phyloP scores from a whole-genome alignment of 805 yeast genomes.

The Teunomyces aglyptinius region DNA sequence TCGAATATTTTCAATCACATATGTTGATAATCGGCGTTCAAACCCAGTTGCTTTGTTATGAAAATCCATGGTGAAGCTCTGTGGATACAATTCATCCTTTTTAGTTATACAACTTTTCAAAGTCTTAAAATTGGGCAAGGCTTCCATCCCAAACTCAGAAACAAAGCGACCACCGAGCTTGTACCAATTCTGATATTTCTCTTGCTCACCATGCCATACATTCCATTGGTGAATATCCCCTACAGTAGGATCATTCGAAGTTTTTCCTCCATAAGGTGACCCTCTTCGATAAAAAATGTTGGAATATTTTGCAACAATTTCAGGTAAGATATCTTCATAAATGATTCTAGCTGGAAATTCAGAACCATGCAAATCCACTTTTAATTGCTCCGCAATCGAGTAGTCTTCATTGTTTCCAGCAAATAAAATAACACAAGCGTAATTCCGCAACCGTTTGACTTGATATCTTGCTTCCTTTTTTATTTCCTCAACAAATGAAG shows the following conservation, averaged over 20 bases:
- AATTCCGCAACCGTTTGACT: slow-evolving; percentile 39
- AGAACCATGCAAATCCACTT: slow-evolving; percentile 29
- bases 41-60: slow-evolving; percentile 52
- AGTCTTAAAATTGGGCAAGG: slow-evolving; percentile 41
- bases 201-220: slow-evolving; percentile 55
- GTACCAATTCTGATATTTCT: slow-evolving; percentile 49
- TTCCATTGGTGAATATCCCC: slow-evolving; percentile 59
- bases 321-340: slow-evolving; percentile 41
- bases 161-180: slow-evolving; percentile 48
- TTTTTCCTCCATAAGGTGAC: slow-evolving; percentile 47
- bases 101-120: slow-evolving; percentile 36
- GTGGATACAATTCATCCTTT: slow-evolving; percentile 40
- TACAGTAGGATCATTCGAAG: slow-evolving; percentile 33
- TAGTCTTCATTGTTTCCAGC: slow-evolving; percentile 52
- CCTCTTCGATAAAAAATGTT: slow-evolving; percentile 44
- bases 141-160: slow-evolving; percentile 55
- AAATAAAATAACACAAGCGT: slow-evolving; percentile 38
- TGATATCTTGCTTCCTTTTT: slow-evolving; percentile 37
- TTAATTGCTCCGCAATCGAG: slow-evolving; percentile 39
- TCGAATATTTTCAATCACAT: slow-evolving; percentile 45
- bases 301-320: slow-evolving; percentile 23
- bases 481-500: slow-evolving; percentile 33
- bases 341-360: slow-evolving; percentile 43
- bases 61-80: slow-evolving; percentile 40
- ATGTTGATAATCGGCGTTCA: slow-evolving; percentile 45